Evolutionary conservation across 176 grass and related monocot species (phyloP), one percentile per base, ranked within the genome.

Genomic region (Paspalum vaginatum): DNA sequence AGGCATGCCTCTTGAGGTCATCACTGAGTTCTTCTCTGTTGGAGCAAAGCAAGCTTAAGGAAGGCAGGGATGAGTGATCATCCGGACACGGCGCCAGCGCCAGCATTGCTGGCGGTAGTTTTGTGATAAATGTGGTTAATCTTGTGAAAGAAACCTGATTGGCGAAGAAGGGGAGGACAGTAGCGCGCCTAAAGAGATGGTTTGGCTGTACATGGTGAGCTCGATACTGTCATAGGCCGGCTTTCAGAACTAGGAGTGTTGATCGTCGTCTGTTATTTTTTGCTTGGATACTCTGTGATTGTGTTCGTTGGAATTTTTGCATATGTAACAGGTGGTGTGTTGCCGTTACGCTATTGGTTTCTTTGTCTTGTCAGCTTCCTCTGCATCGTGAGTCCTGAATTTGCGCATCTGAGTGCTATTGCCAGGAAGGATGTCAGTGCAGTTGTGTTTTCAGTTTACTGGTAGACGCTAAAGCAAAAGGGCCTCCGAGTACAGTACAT

Each of bases 1-100:
- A 70, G 95, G 95, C 21, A 94, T 94, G 95, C 95, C 92, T 6
- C 91, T 98, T 78, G 92, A 98, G 84, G 85, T 97, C 66, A 97
- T 97, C 38, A 84, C 95, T 0, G 94, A 97, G 87, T 90, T 97
- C 85, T 97, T 97, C 48, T 87, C 96, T 1, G 84, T 99, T 46
- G 96, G 96, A 11, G 91, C 93, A 60, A 88, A 93, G 85, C 91
- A 92, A 66, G 74, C 24, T 37, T 37, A 89, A 83, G 58, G 85
- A 78, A 56, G 62, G 78, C 22, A 85, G 17, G 2, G 82, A 94
- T 18, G 82, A 92, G 18, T 92, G 72, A 82, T 68, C 40, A 61
- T 37, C 87, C 56, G 15, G n/a, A 75, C 61, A n/a, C n/a, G n/a
- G n/a, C n/a, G n/a, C 54, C 16, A 21, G 50, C 11, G 11, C 24